Evolutionary conservation across 2,329 filamentous ascomycete genomes (phyloP).

Genomic region (Huntiella decipiens): DNA sequence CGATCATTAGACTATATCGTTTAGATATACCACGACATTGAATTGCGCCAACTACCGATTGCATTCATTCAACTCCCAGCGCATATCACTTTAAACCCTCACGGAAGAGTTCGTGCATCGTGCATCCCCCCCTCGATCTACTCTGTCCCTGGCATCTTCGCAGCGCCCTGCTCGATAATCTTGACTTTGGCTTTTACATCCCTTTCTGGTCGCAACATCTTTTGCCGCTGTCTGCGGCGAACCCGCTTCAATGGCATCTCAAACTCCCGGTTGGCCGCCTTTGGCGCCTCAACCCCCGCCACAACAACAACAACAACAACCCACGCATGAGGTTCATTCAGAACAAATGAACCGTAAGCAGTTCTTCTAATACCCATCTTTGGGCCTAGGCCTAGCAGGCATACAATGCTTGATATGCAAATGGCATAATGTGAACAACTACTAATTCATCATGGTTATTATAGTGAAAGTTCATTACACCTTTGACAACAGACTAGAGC

Average conservation of each 20-base stretch:
- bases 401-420: not conserved
- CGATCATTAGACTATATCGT: too few species aligned
- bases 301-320: too few species aligned
- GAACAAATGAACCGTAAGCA: slow-evolving; percentile 45
- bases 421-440: slow-evolving; percentile 3
- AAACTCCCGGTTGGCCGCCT: slow-evolving; percentile 6
- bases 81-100: too few species aligned
- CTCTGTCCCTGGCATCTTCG: too few species aligned
- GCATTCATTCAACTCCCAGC: too few species aligned
- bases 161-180: too few species aligned
- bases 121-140: too few species aligned
- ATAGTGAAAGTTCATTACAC: slow-evolving; percentile 93
- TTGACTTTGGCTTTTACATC: too few species aligned
- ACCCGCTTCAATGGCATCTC: slow-evolving; percentile 8
- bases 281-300: slow-evolving; percentile 7
- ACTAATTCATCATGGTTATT: slow-evolving; percentile 7
- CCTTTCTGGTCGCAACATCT: not conserved
- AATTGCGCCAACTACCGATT: too few species aligned
- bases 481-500: slow-evolving; percentile 64
- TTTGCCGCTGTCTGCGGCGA: not conserved
- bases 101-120: too few species aligned
- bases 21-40: too few species aligned
- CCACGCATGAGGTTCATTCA: slow-evolving; percentile 24
- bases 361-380: not conserved
- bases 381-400: not conserved